These are phyloP conservation scores for Candida maris DNA, from an alignment of 805 yeast genomes.

Conservation along the genomic window DNA sequence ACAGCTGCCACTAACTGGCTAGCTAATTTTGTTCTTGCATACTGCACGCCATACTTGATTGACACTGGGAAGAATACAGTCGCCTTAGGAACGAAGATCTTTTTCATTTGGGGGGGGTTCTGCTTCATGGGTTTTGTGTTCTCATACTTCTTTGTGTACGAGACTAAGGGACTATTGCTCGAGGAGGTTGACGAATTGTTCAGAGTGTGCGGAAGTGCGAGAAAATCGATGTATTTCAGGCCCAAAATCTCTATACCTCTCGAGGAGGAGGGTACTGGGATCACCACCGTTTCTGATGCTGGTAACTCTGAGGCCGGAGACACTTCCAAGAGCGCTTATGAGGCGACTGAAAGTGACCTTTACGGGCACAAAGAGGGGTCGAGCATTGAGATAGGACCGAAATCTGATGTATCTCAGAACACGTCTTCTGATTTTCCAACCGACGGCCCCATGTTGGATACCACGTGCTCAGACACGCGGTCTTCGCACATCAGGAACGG, in stretches of 20 bases:
- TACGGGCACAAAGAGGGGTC: neutral
- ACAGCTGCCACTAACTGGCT: slow-evolving; percentile 81
- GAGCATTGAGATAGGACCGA: neutral
- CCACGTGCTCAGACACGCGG: neutral
- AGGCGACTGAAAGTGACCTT: neutral
- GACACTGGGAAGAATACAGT: slow-evolving; percentile 68
- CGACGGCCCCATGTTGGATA: neutral
- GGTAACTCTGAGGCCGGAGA: neutral
- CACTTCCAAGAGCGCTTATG: too few relatives aligned
- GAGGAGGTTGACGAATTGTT: slow-evolving; percentile 82
- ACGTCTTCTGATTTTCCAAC: neutral
- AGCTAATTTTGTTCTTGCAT: slow-evolving; percentile 72
- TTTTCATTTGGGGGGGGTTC: slow-evolving; percentile 77
- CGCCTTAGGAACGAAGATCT: slow-evolving; percentile 65
- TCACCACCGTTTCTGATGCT: neutral
- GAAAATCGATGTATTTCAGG: slow-evolving; percentile 44
- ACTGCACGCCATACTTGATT: slow-evolving; percentile 68
- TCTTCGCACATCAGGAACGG: neutral
- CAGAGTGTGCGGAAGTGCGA: slow-evolving; percentile 53
- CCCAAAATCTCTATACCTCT: slow-evolving; percentile 10
- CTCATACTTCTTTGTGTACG: slow-evolving; percentile 67
- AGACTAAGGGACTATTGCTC: slow-evolving; percentile 73
- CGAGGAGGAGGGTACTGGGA: neutral
- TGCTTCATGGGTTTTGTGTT: slow-evolving; percentile 57
- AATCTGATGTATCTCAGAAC: neutral